Evolutionary conservation across 2,329 filamentous ascomycete genomes (phyloP).

Genomic region (Epichloe baconii): DNA sequence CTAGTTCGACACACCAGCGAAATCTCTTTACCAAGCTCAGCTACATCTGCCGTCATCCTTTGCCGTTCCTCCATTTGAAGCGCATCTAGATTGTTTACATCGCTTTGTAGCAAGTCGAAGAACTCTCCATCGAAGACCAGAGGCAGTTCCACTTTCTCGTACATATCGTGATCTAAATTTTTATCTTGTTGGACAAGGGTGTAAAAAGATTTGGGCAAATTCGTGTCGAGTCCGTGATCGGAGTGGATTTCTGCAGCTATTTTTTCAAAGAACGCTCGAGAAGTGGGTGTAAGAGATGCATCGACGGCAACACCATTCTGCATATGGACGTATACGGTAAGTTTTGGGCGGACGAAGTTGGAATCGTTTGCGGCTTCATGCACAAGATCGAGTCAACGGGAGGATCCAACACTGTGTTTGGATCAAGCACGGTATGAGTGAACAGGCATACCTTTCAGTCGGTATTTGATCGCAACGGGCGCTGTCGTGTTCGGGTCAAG

Average conservation of each 20-base stretch:
- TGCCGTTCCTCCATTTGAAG: conserved; percentile 55
- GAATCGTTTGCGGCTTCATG: conserved; percentile 24
- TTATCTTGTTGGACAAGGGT: conserved; percentile 2
- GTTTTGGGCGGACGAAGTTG: conserved; percentile 47
- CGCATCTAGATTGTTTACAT: conserved; percentile 55
- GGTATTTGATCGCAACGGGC: conserved; percentile 38
- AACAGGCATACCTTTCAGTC: conserved; percentile 32
- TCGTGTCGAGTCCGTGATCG: conserved; percentile 1
- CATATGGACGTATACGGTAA: conserved; percentile 57
- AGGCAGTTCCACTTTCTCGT: conserved; percentile 52
- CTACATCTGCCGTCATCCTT: conserved; percentile 50
- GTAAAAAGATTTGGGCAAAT: background rate
- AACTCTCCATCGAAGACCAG: conserved; percentile 68
- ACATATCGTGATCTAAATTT: conserved; percentile 4
- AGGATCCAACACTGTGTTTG: background rate
- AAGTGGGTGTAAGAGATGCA: conserved; percentile 52
- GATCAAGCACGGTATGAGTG: background rate
- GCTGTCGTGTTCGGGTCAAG: conserved; percentile 37
- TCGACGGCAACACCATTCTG: conserved; percentile 54
- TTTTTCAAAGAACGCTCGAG: conserved; percentile 48
- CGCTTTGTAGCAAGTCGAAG: conserved; percentile 60
- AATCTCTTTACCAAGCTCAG: conserved; percentile 50
- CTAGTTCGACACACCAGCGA: conserved; percentile 51
- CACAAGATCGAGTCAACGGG: background rate
- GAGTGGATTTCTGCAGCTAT: conserved; percentile 34